Conservation (phyloP, 345 rosid genomes). For the Psidium friedrichsthalianum region DNA sequence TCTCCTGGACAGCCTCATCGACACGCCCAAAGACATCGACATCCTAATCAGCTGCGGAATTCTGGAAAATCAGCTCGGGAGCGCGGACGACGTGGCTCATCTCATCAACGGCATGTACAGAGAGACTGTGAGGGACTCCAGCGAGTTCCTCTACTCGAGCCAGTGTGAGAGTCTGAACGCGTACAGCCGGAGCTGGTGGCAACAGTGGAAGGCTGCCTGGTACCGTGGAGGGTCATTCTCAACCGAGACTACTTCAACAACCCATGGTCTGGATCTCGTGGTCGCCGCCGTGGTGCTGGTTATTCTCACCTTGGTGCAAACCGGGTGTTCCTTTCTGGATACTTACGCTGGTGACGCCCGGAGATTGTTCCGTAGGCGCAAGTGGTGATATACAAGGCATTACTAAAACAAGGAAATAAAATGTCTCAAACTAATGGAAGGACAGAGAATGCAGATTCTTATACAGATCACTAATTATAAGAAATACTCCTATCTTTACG, state of each 20-base stretch:
- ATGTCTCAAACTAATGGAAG: not conserved
- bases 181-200: not conserved
- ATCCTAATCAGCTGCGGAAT: not conserved
- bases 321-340: not conserved
- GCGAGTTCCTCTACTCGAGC: not conserved
- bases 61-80: not conserved
- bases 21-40: not conserved
- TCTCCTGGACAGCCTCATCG: not conserved
- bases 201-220: conserved; percentile 2
- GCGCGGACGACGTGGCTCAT: not conserved
- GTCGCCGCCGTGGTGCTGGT: not conserved
- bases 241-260: not conserved
- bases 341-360: not conserved
- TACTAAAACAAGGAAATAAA: not conserved
- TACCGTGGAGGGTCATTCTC: not conserved
- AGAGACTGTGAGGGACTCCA: not conserved
- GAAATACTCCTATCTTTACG: not conserved
- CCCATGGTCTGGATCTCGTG: not conserved
- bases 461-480: not conserved
- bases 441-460: not conserved
- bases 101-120: not conserved
- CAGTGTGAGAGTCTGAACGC: not conserved
- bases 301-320: not conserved
- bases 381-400: not conserved
- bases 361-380: not conserved